phyloP scores from a whole-genome alignment of 371 early-diverging fungal genomes.

The Lichtheimia ornata region DNA sequence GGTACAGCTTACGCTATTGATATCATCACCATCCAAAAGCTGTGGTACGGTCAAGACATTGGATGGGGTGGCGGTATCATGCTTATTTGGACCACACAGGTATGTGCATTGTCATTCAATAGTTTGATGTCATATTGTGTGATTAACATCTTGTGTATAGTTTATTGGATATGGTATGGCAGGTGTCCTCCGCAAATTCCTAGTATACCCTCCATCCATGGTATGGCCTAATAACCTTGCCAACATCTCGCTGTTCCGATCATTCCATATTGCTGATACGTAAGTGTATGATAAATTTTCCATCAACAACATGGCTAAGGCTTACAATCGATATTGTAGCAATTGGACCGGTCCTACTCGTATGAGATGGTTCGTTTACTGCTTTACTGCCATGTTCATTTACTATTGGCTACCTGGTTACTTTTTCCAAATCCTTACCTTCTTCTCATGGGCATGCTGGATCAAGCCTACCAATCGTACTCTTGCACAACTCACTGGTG shows the following conservation, averaged over 20 bases:
- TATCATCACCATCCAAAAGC: constrained; percentile 66
- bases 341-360: constrained; percentile 54
- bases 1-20: constrained; percentile 77
- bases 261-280: constrained; percentile 62
- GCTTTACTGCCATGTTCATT: constrained; percentile 56
- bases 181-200: constrained; percentile 71
- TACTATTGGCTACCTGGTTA: constrained; percentile 83
- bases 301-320: no score
- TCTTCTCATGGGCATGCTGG: constrained; percentile 77
- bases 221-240: constrained; percentile 82
- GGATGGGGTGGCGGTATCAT: constrained; percentile 64
- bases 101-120: constrained; percentile 10
- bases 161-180: constrained; percentile 82
- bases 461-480: constrained; percentile 56
- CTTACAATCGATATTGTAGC: constrained; percentile 44
- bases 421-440: constrained; percentile 69
- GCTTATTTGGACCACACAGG: constrained; percentile 70
- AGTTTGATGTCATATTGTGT: background rate
- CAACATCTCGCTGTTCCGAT: constrained; percentile 70
- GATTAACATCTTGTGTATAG: background rate
- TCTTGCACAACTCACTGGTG: constrained; percentile 57
- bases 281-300: background rate
- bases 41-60: constrained; percentile 62
- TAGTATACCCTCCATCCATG: constrained; percentile 87
- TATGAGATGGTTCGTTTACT: constrained; percentile 66